phyloP scores from a whole-genome alignment of 1,284 basidiomycete species.

The Hemileia vastatrix region DNA sequence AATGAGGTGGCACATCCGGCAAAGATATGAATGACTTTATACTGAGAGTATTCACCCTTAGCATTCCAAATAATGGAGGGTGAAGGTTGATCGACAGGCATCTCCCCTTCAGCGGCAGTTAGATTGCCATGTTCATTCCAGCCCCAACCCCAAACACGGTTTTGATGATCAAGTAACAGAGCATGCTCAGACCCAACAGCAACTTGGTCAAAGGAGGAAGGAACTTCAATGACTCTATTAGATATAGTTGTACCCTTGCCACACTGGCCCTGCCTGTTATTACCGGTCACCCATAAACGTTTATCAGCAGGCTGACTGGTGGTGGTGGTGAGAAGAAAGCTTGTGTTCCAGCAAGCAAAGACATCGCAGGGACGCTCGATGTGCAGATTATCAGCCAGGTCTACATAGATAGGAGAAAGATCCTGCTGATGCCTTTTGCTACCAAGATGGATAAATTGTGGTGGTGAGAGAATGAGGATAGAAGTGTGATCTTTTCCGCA shows the following conservation, averaged over 20 bases:
- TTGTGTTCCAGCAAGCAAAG: constrained; percentile 12
- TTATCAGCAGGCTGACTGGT: neutral
- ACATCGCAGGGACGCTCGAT: too few relatives aligned
- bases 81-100: neutral
- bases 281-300: neutral
- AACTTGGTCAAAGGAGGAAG: neutral
- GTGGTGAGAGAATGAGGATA: constrained; percentile 3
- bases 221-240: neutral
- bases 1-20: constrained; percentile 19
- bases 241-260: neutral
- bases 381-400: neutral
- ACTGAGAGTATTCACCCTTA: too few relatives aligned
- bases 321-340: neutral
- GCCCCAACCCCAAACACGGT: constrained; percentile 13
- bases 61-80: neutral
- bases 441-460: constrained; percentile 1
- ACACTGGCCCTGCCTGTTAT: constrained; percentile 9
- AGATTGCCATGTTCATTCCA: constrained; percentile 23
- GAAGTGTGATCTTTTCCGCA: constrained; percentile 14
- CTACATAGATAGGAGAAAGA: neutral
- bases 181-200: constrained; percentile 10
- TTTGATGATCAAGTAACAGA: neutral
- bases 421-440: neutral
- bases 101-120: too few relatives aligned
- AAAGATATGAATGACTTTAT: neutral